phyloP scores from a whole-genome alignment of 2,329 filamentous ascomycete genomes.

The Trichoderma atrobrunneum region DNA sequence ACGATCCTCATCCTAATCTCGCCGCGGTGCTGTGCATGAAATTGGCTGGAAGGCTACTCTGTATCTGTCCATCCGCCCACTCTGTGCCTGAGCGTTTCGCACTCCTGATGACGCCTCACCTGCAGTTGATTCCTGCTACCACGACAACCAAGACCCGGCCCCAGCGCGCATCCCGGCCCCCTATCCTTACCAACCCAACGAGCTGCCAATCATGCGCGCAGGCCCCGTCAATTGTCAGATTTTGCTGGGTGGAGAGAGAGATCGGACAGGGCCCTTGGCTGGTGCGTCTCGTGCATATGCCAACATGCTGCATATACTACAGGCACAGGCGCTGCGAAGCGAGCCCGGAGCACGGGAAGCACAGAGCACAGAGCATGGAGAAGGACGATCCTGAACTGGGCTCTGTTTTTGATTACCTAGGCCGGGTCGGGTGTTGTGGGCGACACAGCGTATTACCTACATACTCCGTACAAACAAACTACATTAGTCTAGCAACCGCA shows the following conservation, averaged over 20 bases:
- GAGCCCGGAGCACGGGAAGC: constrained; percentile 10
- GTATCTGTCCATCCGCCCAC: constrained; percentile 14
- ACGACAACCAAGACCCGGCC: constrained; percentile 8
- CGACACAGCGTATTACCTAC: neutral
- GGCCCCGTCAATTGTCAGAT: constrained; percentile 14
- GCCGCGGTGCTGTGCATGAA: constrained; percentile 16
- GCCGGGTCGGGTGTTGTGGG: neutral
- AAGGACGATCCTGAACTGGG: constrained; percentile 9
- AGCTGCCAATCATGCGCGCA: constrained; percentile 13
- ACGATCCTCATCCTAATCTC: constrained; percentile 18
- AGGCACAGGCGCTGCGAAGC: constrained; percentile 6
- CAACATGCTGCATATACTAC: neutral
- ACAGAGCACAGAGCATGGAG: constrained; percentile 8
- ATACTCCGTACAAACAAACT: neutral
- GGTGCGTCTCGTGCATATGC: constrained; percentile 9
- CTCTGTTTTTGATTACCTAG: neutral
- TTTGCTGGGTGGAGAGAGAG: constrained; percentile 14
- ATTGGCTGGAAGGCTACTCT: constrained; percentile 14
- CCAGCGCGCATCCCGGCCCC: neutral
- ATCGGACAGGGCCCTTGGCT: constrained; percentile 12
- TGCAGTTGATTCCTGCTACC: constrained; percentile 14
- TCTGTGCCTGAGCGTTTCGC: constrained; percentile 13
- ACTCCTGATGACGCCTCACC: constrained; percentile 18
- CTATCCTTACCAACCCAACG: neutral
- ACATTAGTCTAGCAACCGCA: neutral